phyloP scores from a whole-genome alignment of 2,329 filamentous ascomycete genomes.

The Ceratocystis cubensis region DNA sequence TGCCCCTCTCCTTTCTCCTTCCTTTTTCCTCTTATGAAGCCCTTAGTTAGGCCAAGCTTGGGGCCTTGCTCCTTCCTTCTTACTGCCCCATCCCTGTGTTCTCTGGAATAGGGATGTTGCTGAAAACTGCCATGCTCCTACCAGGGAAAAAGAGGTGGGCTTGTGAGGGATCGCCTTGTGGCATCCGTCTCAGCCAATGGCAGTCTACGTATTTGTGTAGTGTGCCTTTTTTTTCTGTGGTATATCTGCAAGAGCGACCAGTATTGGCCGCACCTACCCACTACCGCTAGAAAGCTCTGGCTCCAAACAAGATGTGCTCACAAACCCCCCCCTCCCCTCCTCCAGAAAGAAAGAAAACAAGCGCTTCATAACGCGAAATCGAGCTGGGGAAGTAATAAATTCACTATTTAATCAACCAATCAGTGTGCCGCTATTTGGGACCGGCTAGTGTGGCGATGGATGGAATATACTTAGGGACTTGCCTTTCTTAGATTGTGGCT shows the following conservation, averaged over 20 bases:
- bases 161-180: background rate
- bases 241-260: background rate
- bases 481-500: background rate
- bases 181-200: slow-evolving; percentile 2
- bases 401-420: background rate
- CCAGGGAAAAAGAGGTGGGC: background rate
- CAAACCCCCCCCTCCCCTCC: background rate
- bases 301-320: background rate
- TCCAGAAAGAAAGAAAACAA: background rate
- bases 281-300: background rate
- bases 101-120: background rate
- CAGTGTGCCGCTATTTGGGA: background rate
- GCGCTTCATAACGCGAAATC: background rate
- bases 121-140: slow-evolving; percentile 2
- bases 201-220: slow-evolving; percentile 1
- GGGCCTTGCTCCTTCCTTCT: background rate
- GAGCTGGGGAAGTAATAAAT: background rate
- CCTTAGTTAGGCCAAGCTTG: background rate
- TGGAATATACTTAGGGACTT: background rate
- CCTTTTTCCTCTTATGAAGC: background rate
- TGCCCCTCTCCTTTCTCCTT: background rate
- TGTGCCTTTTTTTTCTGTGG: background rate
- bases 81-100: background rate
- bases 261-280: background rate
- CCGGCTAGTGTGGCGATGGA: background rate